Base-by-base conservation (phyloP, 1,284 basidiomycete species). In the Malassezia japonica region DNA sequence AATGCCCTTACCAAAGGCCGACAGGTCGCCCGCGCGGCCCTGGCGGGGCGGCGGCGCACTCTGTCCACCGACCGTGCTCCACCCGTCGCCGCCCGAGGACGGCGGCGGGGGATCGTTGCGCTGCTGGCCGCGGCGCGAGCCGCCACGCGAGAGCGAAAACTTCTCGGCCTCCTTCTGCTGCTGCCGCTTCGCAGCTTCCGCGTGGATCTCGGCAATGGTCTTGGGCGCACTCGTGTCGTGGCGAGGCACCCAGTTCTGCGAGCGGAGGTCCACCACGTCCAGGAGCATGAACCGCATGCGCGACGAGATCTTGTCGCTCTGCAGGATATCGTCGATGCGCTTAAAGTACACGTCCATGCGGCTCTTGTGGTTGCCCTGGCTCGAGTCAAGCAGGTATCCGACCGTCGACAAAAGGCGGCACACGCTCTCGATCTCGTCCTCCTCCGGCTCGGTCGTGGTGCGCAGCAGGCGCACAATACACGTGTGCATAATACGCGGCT, bases 281-380 rank as follows among this genome's bases (percentile, higher is more conserved):
- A 88, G 81, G 53, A 96, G 79, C 89, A 95, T 95, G 77, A 88
- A 95, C 53, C 84, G 82, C 81, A 95, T 87, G 71, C 92, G 84
- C 28, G 87, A 82, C 52, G 82, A 83, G 59, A 94, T 82, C 49
- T 83, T 82, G 25, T 73, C 76, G 76, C 84, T 84, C 39, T 80
- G 77, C 57, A 94, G 78, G 57, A 72, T 72, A 68, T 85, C 82
- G 69, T 82, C 80, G 81, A 98, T 91, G 44, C 90, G 81, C 46
- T 81, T 78, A 77, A 96, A 94, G 79, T 95, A 94, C 37, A 91
- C 83, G 64, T 88, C 84, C 82, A 96, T 86, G 43, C 80, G 80
- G 36, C 86, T 86, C 77, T 87, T 89, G 34, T 68, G 65, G 45
- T 54, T 54, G 29, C 51, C 51, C 3, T 34, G 20, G 12, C 46